Evolutionary conservation across 495 filamentous ascomycete species (phyloP).

Genomic region (Talaromyces trachyspermus): DNA sequence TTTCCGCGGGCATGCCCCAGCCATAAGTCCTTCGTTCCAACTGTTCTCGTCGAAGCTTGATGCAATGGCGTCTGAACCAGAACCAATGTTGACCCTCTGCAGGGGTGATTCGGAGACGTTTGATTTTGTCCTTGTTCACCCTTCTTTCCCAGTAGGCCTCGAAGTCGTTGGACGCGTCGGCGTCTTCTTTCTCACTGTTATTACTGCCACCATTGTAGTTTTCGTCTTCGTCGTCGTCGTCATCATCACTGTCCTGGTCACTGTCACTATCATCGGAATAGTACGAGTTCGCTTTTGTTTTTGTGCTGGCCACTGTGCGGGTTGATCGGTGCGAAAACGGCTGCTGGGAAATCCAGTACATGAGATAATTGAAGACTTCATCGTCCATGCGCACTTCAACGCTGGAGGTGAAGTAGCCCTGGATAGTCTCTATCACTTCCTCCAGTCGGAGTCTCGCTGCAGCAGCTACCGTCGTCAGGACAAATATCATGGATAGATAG

Average conservation of each 20-base stretch:
- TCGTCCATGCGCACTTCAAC: constrained; percentile 61
- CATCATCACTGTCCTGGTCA: constrained; percentile 28
- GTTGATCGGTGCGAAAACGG: constrained; percentile 47
- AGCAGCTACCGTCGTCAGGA: constrained; percentile 2
- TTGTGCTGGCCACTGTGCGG: constrained; percentile 43
- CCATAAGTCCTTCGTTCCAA: constrained; percentile 18
- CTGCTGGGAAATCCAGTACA: constrained; percentile 62
- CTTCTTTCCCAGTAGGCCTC: constrained; percentile 3
- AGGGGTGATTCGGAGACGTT: constrained; percentile 56
- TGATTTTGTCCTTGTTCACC: constrained; percentile 38
- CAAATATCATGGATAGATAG: constrained; percentile 1
- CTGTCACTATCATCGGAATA: constrained; percentile 36
- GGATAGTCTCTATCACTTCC: neutral
- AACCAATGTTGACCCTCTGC: constrained; percentile 59
- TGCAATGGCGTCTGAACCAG: constrained; percentile 48
- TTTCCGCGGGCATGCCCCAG: constrained; percentile 42
- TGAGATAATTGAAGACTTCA: constrained; percentile 61
- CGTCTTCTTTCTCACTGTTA: constrained; percentile 33
- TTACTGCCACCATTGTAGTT: constrained; percentile 31
- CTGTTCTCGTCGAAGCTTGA: constrained; percentile 47
- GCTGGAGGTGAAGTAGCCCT: constrained; percentile 21
- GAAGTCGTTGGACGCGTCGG: constrained; percentile 14
- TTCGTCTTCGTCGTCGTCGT: constrained; percentile 36
- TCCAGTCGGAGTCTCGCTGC: constrained; percentile 1
- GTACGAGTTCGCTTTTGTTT: constrained; percentile 41